phyloP scores from a whole-genome alignment of 495 filamentous ascomycete genomes.

The Cryomyces minteri region DNA sequence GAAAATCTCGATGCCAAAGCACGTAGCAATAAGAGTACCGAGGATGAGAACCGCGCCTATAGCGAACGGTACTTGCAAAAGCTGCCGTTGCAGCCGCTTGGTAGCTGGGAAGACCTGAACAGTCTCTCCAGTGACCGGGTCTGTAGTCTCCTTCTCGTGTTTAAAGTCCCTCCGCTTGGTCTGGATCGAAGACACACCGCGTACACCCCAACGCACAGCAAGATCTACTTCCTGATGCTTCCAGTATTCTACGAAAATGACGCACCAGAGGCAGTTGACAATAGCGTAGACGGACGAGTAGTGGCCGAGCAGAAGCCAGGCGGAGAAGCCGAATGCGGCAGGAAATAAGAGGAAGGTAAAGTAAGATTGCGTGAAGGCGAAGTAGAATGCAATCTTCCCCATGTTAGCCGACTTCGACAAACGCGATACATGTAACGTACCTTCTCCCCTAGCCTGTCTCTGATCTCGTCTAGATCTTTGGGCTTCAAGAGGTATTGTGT shows the following conservation, averaged over 20 bases:
- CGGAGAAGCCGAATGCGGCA: conserved; percentile 60
- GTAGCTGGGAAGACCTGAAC: conserved; percentile 58
- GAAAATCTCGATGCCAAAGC: conserved; percentile 92
- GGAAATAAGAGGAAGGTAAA: conserved; percentile 74
- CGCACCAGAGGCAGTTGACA: conserved; percentile 69
- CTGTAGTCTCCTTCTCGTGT: conserved; percentile 53
- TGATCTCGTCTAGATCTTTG: conserved; percentile 64
- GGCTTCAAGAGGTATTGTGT: conserved; percentile 59
- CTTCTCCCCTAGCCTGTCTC: conserved; percentile 82
- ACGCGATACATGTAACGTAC: conserved; percentile 20
- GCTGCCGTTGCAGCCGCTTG: conserved; percentile 60
- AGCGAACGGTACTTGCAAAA: conserved; percentile 81
- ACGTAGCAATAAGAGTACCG: conserved; percentile 65
- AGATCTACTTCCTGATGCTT: conserved; percentile 86
- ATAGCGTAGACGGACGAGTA: conserved; percentile 74
- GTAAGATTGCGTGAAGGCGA: conserved; percentile 88
- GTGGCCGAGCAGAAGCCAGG: conserved; percentile 66
- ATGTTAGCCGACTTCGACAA: background rate
- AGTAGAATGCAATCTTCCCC: conserved; percentile 73
- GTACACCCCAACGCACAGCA: conserved; percentile 80
- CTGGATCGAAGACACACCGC: conserved; percentile 69
- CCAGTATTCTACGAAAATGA: conserved; percentile 92
- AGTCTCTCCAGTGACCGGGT: conserved; percentile 73
- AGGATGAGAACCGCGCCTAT: conserved; percentile 47
- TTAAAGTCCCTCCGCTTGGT: conserved; percentile 57